Evolutionary conservation across 192 early-diverging fungal genomes (phyloP).

Genomic region (Spizellomyces sp.): DNA sequence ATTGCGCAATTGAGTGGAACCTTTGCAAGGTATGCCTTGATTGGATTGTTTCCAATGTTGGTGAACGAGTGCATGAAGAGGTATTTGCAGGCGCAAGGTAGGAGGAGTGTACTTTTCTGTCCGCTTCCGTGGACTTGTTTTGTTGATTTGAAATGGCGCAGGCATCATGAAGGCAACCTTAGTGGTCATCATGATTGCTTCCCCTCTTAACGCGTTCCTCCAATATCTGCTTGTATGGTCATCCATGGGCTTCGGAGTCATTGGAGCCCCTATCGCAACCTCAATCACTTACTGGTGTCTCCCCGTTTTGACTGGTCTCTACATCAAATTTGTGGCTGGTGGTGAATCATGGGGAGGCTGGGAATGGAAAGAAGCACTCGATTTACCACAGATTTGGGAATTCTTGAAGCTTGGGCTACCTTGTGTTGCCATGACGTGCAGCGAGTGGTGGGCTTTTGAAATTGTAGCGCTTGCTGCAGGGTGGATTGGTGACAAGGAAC

Average conservation of each 20-base stretch:
- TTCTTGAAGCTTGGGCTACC: slow-evolving; percentile 69
- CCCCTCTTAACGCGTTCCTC: slow-evolving; percentile 72
- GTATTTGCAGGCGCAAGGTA: slow-evolving; percentile 85
- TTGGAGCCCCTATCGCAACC: slow-evolving; percentile 84
- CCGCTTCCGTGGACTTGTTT: slow-evolving; percentile 3
- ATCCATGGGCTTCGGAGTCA: slow-evolving; percentile 68
- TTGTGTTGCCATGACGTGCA: slow-evolving; percentile 76
- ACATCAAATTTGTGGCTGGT: slow-evolving; percentile 61
- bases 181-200: slow-evolving; percentile 66
- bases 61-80: slow-evolving; percentile 84
- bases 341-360: slow-evolving; percentile 86
- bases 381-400: slow-evolving; percentile 34
- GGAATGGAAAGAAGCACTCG: slow-evolving; percentile 65
- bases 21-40: slow-evolving; percentile 70
- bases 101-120: not conserved
- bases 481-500: slow-evolving; percentile 67
- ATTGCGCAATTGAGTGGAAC: slow-evolving; percentile 68
- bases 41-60: slow-evolving; percentile 76
- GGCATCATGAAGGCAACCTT: slow-evolving; percentile 84
- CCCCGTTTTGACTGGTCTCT: slow-evolving; percentile 63
- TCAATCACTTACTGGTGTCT: slow-evolving; percentile 77
- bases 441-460: slow-evolving; percentile 58
- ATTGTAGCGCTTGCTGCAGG: slow-evolving; percentile 60
- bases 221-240: slow-evolving; percentile 86
- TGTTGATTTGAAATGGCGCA: slow-evolving; percentile 2